Conservation (phyloP, 2,329 filamentous ascomycete species). For the Fonsecaea multimorphosa region DNA sequence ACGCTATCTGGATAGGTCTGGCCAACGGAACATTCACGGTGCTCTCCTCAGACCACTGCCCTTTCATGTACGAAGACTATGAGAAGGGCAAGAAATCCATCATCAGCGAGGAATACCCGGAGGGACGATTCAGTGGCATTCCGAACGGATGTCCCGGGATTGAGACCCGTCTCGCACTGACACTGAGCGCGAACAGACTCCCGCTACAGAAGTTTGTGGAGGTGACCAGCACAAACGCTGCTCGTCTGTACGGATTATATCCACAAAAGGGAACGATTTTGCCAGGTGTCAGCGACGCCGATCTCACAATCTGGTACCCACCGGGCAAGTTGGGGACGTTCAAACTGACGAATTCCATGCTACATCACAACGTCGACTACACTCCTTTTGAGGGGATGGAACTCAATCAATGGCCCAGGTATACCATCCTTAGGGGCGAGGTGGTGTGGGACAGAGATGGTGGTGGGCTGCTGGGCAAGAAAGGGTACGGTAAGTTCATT, state of each 20-base stretch:
- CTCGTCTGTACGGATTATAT: conserved; percentile 64
- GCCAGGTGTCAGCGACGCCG: conserved; percentile 60
- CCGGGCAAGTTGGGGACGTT: conserved; percentile 51
- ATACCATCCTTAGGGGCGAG: conserved; percentile 64
- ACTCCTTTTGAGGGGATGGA: conserved; percentile 65
- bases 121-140: conserved; percentile 60
- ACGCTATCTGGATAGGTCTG: conserved; percentile 59
- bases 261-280: conserved; percentile 58
- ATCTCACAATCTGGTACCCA: conserved; percentile 65
- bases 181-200: conserved; percentile 51
- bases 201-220: conserved; percentile 60
- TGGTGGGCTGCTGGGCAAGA: conserved; percentile 59
- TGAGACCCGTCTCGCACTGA: conserved; percentile 61
- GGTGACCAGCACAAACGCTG: conserved; percentile 61
- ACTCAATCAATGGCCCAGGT: conserved; percentile 67
- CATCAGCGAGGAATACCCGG: conserved; percentile 53
- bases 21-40: conserved; percentile 62
- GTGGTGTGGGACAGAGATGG: conserved; percentile 60
- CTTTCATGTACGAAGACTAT: conserved; percentile 58
- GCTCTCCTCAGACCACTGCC: conserved; percentile 59
- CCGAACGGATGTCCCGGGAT: conserved; percentile 65
- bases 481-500: conserved; percentile 58
- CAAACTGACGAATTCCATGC: conserved; percentile 57
- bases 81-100: conserved; percentile 57
- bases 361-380: conserved; percentile 69